Evolutionary conservation across 495 filamentous ascomycete genomes (phyloP).

Genomic region (Rhizodiscina lignyota): DNA sequence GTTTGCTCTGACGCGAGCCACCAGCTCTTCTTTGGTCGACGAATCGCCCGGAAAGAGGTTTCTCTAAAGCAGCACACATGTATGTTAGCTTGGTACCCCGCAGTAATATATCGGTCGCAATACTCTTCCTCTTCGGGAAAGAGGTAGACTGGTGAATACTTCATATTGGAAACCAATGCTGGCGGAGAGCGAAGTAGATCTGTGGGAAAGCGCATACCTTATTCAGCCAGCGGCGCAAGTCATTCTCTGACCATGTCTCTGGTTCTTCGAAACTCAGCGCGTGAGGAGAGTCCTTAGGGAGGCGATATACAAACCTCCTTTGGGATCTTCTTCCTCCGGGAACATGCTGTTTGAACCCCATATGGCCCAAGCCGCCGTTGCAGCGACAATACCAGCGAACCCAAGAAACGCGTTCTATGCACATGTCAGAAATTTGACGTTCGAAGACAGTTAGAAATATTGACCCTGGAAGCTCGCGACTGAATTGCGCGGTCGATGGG

Average conservation of each 20-base stretch:
- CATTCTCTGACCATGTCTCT: neutral
- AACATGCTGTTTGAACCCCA: conserved; percentile 64
- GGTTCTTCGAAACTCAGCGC: neutral
- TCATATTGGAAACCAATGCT: neutral
- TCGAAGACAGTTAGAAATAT: conserved; percentile 6
- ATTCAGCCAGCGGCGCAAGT: neutral
- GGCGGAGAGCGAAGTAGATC: neutral
- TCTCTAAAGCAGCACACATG: conserved; percentile 32
- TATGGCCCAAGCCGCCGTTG: conserved; percentile 69
- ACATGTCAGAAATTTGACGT: too few relatives aligned
- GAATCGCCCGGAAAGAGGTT: conserved; percentile 48
- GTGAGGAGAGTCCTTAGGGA: neutral
- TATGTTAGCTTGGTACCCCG: neutral
- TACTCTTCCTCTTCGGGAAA: neutral
- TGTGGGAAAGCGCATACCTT: neutral
- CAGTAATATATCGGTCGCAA: conserved; percentile 1
- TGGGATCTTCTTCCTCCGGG: conserved; percentile 54
- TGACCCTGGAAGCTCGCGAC: conserved; percentile 4
- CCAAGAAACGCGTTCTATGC: conserved; percentile 33
- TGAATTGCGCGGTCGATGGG: conserved; percentile 16
- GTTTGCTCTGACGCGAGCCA: conserved; percentile 69
- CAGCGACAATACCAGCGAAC: conserved; percentile 71
- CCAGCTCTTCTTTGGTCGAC: conserved; percentile 56
- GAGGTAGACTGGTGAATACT: neutral
- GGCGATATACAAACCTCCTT: conserved; percentile 34